phyloP scores from a whole-genome alignment of 176 grass and related monocot genomes.

The Tillandsia fasciculata region DNA sequence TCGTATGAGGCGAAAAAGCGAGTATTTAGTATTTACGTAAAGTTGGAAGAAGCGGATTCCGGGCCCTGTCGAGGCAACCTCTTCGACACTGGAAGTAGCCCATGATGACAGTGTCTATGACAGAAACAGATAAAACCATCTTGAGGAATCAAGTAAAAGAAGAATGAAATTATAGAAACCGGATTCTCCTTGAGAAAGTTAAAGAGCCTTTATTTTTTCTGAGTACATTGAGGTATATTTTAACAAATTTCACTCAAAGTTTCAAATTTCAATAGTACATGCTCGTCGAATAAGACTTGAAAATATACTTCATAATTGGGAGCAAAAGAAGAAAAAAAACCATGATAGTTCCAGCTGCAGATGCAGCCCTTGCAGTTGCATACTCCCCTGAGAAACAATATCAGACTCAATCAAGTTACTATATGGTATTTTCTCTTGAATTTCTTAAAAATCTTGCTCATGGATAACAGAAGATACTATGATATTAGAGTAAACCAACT shows the following conservation, averaged over 20 bases:
- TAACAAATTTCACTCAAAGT: too few species aligned
- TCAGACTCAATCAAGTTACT: slow-evolving; percentile 15
- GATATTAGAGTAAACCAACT: too few species aligned
- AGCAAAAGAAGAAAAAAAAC: slow-evolving; percentile 21
- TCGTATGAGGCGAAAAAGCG: not conserved
- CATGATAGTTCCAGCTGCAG: slow-evolving; percentile 83
- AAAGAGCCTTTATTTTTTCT: too few species aligned
- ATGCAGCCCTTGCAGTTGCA: slow-evolving; percentile 74
- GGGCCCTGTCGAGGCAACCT: slow-evolving; percentile 91
- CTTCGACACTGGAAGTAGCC: slow-evolving; percentile 98
- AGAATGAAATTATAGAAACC: too few species aligned
- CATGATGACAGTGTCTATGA: slow-evolving; percentile 92
- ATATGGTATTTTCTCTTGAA: not conserved
- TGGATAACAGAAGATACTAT: too few species aligned
- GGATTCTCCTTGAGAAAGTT: too few species aligned
- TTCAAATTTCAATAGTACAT: too few species aligned
- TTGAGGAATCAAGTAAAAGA: too few species aligned
- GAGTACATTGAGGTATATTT: too few species aligned
- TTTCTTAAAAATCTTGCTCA: not conserved
- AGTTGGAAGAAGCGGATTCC: slow-evolving; percentile 97
- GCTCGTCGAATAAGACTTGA: too few species aligned
- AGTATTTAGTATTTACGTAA: slow-evolving; percentile 54
- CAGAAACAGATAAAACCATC: not conserved
- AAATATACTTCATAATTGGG: too few species aligned
- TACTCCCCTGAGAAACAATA: slow-evolving; percentile 59